Evolutionary conservation across 176 grass and related monocot genomes (phyloP).

Genomic region (Chloris gayana): DNA sequence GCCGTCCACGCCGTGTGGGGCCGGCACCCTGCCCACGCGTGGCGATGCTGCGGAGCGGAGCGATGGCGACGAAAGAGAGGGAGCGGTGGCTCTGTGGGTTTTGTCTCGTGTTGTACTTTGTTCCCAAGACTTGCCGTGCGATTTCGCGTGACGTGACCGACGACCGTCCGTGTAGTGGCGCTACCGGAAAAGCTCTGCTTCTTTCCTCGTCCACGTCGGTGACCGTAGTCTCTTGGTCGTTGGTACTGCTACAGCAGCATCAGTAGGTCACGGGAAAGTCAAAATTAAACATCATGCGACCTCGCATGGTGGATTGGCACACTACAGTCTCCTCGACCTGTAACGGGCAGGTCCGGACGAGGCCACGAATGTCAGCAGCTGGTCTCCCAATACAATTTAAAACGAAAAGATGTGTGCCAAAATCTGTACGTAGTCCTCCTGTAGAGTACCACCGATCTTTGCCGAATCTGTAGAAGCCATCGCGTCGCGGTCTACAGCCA

Average conservation of each 20-base stretch:
- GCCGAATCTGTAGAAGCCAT: not conserved
- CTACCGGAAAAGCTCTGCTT: not conserved
- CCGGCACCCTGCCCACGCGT: not conserved
- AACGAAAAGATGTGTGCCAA: not conserved
- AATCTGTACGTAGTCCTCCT: not conserved
- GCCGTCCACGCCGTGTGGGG: not conserved
- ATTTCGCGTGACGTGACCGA: not conserved
- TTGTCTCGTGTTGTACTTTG: not conserved
- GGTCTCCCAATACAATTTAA: not conserved
- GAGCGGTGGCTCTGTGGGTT: not conserved
- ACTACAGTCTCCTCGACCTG: not conserved
- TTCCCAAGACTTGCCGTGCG: not conserved
- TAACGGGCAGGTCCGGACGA: not conserved
- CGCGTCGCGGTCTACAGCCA: not conserved
- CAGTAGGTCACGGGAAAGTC: conserved; percentile 10
- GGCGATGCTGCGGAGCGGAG: not conserved
- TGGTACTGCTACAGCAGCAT: not conserved
- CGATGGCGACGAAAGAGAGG: not conserved
- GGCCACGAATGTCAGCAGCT: no score
- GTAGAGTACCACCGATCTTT: not conserved
- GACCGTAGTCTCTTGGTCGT: not conserved
- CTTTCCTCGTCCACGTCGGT: not conserved
- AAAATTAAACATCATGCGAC: not conserved
- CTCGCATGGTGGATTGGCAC: not conserved
- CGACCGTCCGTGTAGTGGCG: not conserved